A percentile compares a stretch with the other conserved stretches of the same genome.
Conservation (phyloP, 768 basidiomycete species). For the Phlebiopsis flavidoalba region DNA sequence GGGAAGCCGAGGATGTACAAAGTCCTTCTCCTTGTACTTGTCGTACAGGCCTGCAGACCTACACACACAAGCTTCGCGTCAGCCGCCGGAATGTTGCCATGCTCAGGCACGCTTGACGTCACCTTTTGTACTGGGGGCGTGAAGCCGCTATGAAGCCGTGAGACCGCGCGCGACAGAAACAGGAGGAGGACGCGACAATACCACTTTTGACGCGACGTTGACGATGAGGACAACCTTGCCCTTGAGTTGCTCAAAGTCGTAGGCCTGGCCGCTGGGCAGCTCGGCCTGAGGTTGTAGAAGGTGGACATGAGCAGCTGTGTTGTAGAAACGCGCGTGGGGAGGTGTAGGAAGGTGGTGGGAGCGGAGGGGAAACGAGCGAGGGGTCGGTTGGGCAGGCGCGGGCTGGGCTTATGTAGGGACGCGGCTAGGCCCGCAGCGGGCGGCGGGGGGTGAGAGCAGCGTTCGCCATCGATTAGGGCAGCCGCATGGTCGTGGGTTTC, state of each 20-base stretch:
- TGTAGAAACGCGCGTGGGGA: not conserved
- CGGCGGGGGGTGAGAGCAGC: not conserved
- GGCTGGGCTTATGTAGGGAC: not conserved
- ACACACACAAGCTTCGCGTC: slow-evolving; percentile 5
- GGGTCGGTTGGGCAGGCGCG: not conserved
- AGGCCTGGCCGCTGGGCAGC: slow-evolving; percentile 47
- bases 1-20: slow-evolving; percentile 89
- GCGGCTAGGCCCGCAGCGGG: not conserved
- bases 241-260: slow-evolving; percentile 63
- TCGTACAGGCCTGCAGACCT: slow-evolving; percentile 82
- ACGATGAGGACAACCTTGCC: slow-evolving; percentile 78
- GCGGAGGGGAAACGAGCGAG: not conserved
- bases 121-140: slow-evolving; percentile 79
- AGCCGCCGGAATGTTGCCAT: not conserved
- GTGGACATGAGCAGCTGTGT: slow-evolving; percentile 16
- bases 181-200: slow-evolving; percentile 23
- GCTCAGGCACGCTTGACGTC: not conserved
- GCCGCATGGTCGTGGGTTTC: slow-evolving; percentile 5
- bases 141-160: slow-evolving; percentile 53
- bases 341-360: slow-evolving; percentile 1
- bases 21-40: slow-evolving; percentile 70
- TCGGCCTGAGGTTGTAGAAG: slow-evolving; percentile 69
- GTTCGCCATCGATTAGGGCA: not conserved
- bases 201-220: slow-evolving; percentile 76
- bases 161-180: not conserved